Base-by-base conservation (phyloP, 495 filamentous ascomycete species). In the Haplographium delicatum region DNA sequence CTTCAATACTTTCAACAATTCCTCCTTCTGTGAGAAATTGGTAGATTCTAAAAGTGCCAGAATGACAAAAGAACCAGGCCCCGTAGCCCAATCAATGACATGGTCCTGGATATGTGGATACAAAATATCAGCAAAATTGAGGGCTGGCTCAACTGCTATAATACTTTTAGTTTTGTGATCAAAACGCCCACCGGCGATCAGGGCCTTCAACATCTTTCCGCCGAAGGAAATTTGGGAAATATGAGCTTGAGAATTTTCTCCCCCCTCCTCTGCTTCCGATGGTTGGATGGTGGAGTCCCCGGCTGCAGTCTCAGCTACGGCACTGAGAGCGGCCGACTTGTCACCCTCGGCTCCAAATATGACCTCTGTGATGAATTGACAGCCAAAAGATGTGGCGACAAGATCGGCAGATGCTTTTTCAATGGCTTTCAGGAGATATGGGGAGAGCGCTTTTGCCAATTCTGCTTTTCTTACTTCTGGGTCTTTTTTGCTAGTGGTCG, bases 401-500 rank as follows among this genome's bases (percentile, higher is more conserved):
- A 97, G 68, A 18, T 80, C 74, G 9, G 73, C 69, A 3, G 86
- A 78, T n/a, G 82, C 76, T 3, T 76, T 72, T 4, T 78, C 76
- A 46, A 96, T 85, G 13, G 87, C 75, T 10, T 80, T 72, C 8
- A 99, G 73, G 1, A 96, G 68, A 4, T 79, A 65, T 15, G 78
- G 73, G 0, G 85, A 85, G 23, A 90, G 61, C 25, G 81, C 75
- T 46, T 78, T 79, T 30, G 88, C 71, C 28, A 97, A 72, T 60
- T 96, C 94, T 51, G 80, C 74, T 41, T 83, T 82, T 26, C 94
- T 80, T 28, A 78, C 67, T 13, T 79, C 80, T 2, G 88, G 73
- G 49, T 94, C 86, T 65, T 99, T 99, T 70, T 96, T 99, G 46
- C 88, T 94, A 11, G 88, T 93, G 24, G 75, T 79, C 53, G 80